phyloP scores from a whole-genome alignment of 257 asterid species.

The Solanum arcanum region DNA sequence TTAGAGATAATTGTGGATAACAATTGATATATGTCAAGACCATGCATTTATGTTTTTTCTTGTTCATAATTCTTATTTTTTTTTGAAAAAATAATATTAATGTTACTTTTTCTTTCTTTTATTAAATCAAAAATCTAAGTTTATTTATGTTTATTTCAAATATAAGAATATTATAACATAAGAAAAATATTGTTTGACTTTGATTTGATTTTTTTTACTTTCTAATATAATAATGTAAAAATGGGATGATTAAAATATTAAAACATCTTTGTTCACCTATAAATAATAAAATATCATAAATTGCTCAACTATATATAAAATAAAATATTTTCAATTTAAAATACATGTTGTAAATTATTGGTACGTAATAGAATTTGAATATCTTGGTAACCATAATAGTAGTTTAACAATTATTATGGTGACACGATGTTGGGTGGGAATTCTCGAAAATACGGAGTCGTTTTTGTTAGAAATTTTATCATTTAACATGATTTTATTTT shows the following conservation, averaged over 20 bases:
- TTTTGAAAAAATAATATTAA: neutral
- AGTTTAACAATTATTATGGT: neutral
- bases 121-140: neutral
- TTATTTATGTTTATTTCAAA: neutral
- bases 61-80: neutral
- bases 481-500: no score
- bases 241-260: neutral
- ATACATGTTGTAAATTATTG: no score
- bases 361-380: neutral
- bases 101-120: neutral
- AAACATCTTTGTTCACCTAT: neutral
- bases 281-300: neutral
- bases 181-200: neutral
- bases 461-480: no score
- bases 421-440: neutral
- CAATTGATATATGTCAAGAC: neutral
- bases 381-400: neutral
- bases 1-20: neutral
- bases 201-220: neutral
- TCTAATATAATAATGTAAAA: neutral
- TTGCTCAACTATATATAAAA: neutral
- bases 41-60: neutral
- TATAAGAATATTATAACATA: neutral
- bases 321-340: no score
- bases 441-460: rapidly evolving